A percentile compares a stretch with the other conserved stretches of the same genome.
Conservation (phyloP, 371 early-diverging fungal species). For the Rozella allomycis region DNA sequence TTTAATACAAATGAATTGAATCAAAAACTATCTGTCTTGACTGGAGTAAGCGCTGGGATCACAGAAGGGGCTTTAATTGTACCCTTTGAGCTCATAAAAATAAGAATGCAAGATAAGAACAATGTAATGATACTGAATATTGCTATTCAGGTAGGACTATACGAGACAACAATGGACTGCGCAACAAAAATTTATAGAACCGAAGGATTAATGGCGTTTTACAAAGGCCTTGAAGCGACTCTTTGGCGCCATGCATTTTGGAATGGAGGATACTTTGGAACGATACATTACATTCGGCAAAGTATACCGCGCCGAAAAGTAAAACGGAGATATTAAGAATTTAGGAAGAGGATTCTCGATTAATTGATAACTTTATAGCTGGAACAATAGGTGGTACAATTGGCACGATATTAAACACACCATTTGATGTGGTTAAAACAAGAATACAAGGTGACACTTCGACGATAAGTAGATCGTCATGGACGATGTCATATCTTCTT, state of each 20-base stretch:
- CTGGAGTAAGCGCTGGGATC: slow-evolving; percentile 77
- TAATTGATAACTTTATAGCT: slow-evolving; percentile 69
- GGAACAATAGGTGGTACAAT: slow-evolving; percentile 85
- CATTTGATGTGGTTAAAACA: slow-evolving; percentile 92
- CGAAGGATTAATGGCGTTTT: slow-evolving; percentile 58
- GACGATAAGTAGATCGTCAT: slow-evolving; percentile 46
- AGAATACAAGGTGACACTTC: slow-evolving; percentile 61
- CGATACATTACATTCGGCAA: slow-evolving; percentile 34
- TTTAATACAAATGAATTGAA: slow-evolving; percentile 27
- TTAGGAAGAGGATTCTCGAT: slow-evolving; percentile 44
- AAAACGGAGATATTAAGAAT: slow-evolving; percentile 27
- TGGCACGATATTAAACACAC: slow-evolving; percentile 83
- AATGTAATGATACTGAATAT: slow-evolving; percentile 1
- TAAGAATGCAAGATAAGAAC: slow-evolving; percentile 46
- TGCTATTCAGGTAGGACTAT: slow-evolving; percentile 37
- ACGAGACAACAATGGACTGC: slow-evolving; percentile 46
- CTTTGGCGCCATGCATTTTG: slow-evolving; percentile 84
- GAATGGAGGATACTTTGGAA: slow-evolving; percentile 51
- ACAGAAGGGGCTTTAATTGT: slow-evolving; percentile 83
- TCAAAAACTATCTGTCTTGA: slow-evolving; percentile 44
- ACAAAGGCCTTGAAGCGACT: slow-evolving; percentile 80
- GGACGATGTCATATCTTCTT: slow-evolving; percentile 61
- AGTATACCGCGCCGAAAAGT: slow-evolving; percentile 31
- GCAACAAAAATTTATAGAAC: slow-evolving; percentile 42
- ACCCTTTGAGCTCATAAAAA: slow-evolving; percentile 83